Conservation (phyloP, 306 rosid species). For the Rosa rugosa region DNA sequence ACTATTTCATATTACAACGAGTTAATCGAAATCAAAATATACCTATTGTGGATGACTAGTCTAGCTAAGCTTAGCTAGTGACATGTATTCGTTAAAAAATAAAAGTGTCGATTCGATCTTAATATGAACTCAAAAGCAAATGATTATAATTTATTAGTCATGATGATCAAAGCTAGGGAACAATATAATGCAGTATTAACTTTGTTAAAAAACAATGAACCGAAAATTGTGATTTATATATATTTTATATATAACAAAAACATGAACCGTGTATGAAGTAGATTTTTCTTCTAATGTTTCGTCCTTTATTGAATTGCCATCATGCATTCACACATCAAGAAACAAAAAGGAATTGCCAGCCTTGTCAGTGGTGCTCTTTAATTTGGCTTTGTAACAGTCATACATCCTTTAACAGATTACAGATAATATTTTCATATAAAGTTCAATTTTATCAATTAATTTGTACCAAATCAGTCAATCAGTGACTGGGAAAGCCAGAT, state of each 20-base stretch:
- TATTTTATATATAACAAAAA: too few species aligned
- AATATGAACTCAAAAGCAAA: too few species aligned
- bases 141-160: too few species aligned
- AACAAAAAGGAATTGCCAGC: conserved; percentile 7
- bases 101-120: too few species aligned
- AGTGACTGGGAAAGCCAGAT: conserved; percentile 3
- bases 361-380: neutral
- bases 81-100: too few species aligned
- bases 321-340: neutral
- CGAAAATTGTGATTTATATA: too few species aligned
- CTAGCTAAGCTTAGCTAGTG: neutral
- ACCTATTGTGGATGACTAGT: too few species aligned
- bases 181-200: too few species aligned
- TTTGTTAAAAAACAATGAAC: too few species aligned
- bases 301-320: neutral
- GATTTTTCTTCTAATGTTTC: neutral
- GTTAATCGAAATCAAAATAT: neutral
- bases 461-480: neutral
- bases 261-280: neutral
- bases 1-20: too few species aligned
- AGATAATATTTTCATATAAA: neutral
- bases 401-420: neutral
- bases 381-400: neutral
- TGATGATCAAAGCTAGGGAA: too few species aligned
- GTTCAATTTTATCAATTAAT: neutral